phyloP scores from a whole-genome alignment of 345 rosid genomes.

The Eucalyptus coolabah region DNA sequence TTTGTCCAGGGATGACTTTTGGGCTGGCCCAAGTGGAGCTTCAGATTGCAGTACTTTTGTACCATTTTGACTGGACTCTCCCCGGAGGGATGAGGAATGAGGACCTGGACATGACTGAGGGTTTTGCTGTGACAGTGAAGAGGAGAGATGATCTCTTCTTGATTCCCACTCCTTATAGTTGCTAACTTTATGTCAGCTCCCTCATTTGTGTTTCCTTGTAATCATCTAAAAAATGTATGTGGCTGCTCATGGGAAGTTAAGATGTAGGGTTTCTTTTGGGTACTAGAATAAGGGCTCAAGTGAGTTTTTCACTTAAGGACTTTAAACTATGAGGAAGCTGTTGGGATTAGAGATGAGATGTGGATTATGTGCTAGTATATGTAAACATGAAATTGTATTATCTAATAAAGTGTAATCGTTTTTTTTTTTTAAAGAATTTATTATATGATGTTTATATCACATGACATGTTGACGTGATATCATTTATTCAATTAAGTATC shows the following conservation, averaged over 20 bases:
- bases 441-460: not conserved
- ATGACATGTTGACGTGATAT: not conserved
- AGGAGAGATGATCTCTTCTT: slow-evolving; percentile 1
- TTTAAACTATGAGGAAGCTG: not conserved
- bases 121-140: slow-evolving; percentile 1
- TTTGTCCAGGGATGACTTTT: slow-evolving; percentile 7
- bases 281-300: not conserved
- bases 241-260: not conserved
- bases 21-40: not conserved
- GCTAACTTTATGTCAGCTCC: not conserved
- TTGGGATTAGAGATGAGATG: not conserved
- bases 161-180: not conserved
- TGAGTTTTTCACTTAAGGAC: not conserved
- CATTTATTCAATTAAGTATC: not conserved
- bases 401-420: not conserved
- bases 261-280: not conserved
- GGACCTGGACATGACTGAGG: slow-evolving; percentile 29
- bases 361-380: not conserved
- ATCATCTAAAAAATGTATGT: not conserved
- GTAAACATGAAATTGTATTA: not conserved
- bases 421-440: not conserved
- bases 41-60: slow-evolving; percentile 10
- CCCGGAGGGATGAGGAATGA: slow-evolving; percentile 4
- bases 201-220: not conserved
- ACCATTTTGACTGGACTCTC: slow-evolving; percentile 33